Conservation (phyloP, 768 basidiomycete genomes). For the Russula sp. region DNA sequence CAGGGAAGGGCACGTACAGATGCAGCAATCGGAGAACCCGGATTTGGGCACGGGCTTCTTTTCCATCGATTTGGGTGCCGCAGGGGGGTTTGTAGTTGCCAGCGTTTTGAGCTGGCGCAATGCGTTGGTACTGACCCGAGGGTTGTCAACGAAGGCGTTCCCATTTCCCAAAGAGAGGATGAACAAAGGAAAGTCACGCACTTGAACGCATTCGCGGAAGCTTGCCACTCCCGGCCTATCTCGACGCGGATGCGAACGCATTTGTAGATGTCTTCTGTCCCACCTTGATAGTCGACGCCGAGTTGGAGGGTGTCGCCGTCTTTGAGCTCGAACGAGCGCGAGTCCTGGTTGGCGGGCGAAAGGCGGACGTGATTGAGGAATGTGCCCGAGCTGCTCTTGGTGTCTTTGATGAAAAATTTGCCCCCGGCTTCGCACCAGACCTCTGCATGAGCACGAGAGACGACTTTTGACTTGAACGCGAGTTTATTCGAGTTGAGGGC, state of each 20-base stretch:
- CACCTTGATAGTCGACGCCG: slow-evolving; percentile 97
- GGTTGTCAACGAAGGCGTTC: background rate
- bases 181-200: slow-evolving; percentile 30
- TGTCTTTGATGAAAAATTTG: slow-evolving; percentile 85
- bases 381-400: slow-evolving; percentile 85
- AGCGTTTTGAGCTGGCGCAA: slow-evolving; percentile 79
- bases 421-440: slow-evolving; percentile 71
- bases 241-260: slow-evolving; percentile 95
- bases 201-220: slow-evolving; percentile 89
- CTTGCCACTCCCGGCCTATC: slow-evolving; percentile 87
- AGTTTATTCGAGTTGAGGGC: slow-evolving; percentile 75
- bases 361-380: slow-evolving; percentile 93
- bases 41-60: slow-evolving; percentile 31
- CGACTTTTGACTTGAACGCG: slow-evolving; percentile 94
- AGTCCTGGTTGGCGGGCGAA: slow-evolving; percentile 78
- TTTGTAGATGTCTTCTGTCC: slow-evolving; percentile 94
- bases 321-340: slow-evolving; percentile 68
- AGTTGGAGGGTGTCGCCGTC: slow-evolving; percentile 94
- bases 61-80: slow-evolving; percentile 19
- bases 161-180: slow-evolving; percentile 11
- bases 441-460: slow-evolving; percentile 91
- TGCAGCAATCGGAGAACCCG: slow-evolving; percentile 80
- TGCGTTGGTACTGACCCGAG: slow-evolving; percentile 51
- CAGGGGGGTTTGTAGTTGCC: slow-evolving; percentile 34
- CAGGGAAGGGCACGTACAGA: slow-evolving; percentile 52